Conservation (phyloP, 352 stramenopile species). For the Phytopythium chamaehyphon region DNA sequence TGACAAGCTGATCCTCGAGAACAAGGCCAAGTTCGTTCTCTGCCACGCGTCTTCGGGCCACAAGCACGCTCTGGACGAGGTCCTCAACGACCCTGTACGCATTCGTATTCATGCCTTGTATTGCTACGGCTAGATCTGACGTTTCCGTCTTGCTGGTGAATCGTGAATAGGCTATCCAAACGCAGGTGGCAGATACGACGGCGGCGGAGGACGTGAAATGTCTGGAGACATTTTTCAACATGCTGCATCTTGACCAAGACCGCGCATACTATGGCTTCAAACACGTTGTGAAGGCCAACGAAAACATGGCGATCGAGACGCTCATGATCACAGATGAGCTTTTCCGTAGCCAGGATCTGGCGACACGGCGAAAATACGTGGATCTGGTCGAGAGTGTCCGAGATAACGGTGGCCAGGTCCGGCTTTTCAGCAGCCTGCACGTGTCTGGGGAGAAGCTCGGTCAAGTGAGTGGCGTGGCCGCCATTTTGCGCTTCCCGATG, state of each 20-base stretch:
- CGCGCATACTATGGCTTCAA: slow-evolving; percentile 97
- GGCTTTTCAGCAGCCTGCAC: slow-evolving; percentile 94
- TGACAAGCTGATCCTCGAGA: slow-evolving; percentile 94
- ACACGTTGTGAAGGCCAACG: slow-evolving; percentile 90
- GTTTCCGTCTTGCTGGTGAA: not conserved
- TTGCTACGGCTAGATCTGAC: not conserved
- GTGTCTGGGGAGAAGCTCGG: slow-evolving; percentile 94
- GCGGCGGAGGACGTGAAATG: slow-evolving; percentile 90
- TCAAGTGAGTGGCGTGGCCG: slow-evolving; percentile 93
- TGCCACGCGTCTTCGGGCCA: slow-evolving; percentile 94
- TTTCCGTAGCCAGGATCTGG: slow-evolving; percentile 91
- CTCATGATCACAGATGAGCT: slow-evolving; percentile 95
- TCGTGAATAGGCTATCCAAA: slow-evolving; percentile 64
- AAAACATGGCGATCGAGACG: slow-evolving; percentile 93
- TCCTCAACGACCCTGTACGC: slow-evolving; percentile 88
- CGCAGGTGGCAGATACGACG: slow-evolving; percentile 94
- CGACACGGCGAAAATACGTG: slow-evolving; percentile 91
- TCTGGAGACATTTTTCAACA: slow-evolving; percentile 94
- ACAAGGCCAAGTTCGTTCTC: slow-evolving; percentile 96
- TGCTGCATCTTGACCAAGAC: slow-evolving; percentile 95
- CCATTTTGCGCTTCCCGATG: slow-evolving; percentile 95
- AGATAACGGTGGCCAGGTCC: slow-evolving; percentile 89
- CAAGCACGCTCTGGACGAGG: slow-evolving; percentile 97
- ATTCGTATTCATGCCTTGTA: not conserved
- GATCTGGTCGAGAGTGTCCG: slow-evolving; percentile 92